phyloP scores from a whole-genome alignment of 2,329 filamentous ascomycete species.

The Fusarium camptoceras region DNA sequence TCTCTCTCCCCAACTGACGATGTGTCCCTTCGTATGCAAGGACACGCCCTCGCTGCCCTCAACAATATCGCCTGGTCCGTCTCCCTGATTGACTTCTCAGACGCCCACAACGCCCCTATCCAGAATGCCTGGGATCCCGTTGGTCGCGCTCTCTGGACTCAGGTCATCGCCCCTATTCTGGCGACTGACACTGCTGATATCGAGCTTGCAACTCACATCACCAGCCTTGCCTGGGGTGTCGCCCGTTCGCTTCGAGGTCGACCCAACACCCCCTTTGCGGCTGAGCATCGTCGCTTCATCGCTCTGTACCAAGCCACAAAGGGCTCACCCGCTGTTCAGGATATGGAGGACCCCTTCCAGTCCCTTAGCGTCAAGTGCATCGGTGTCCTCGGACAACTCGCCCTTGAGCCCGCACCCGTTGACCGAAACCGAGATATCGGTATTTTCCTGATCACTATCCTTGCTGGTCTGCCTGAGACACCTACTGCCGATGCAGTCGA shows the following conservation, averaged over 20 bases:
- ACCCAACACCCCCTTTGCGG: conserved; percentile 59
- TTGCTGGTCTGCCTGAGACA: conserved; percentile 64
- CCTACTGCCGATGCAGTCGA: conserved; percentile 70
- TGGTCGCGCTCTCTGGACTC: conserved; percentile 68
- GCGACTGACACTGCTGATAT: conserved; percentile 71
- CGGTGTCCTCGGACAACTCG: conserved; percentile 73
- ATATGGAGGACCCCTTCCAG: conserved; percentile 68
- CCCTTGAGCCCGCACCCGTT: conserved; percentile 64
- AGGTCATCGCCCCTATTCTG: conserved; percentile 67
- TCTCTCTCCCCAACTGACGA: conserved; percentile 56
- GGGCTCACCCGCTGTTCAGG: conserved; percentile 44
- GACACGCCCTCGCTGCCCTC: conserved; percentile 68
- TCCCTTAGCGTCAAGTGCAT: conserved; percentile 74
- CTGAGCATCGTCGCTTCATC: conserved; percentile 73
- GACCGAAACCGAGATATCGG: conserved; percentile 72
- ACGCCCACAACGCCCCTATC: conserved; percentile 64
- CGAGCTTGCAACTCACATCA: conserved; percentile 70
- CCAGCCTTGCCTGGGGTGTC: conserved; percentile 74
- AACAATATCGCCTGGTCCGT: conserved; percentile 77
- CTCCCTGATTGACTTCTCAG: conserved; percentile 69
- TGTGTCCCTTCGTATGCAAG: conserved; percentile 60
- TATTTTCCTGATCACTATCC: conserved; percentile 68
- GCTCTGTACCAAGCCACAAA: conserved; percentile 72
- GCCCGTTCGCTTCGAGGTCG: conserved; percentile 64
- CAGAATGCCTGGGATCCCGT: conserved; percentile 65